A percentile compares a stretch with the other conserved stretches of the same genome.
phyloP scores from a whole-genome alignment of 1,284 basidiomycete species.

The Ceratobasidium sp. region DNA sequence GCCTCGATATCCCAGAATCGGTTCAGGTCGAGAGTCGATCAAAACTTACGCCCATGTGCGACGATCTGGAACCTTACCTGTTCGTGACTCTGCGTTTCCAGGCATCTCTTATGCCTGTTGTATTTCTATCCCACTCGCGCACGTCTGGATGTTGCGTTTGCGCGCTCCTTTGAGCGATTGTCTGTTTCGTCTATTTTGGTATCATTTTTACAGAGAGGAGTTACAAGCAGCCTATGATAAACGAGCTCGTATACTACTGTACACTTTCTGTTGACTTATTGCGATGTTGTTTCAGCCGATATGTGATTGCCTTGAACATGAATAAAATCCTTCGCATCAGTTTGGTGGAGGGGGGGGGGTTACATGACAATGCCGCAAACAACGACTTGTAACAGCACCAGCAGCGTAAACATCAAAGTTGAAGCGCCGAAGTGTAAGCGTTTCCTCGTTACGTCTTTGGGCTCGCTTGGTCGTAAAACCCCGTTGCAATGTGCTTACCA shows the following conservation, averaged over 20 bases:
- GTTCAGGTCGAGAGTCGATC: slow-evolving; percentile 25
- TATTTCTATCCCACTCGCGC: slow-evolving; percentile 32
- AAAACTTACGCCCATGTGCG: slow-evolving; percentile 1
- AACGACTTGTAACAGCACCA: neutral
- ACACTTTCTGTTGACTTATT: slow-evolving; percentile 47
- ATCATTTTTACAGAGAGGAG: slow-evolving; percentile 39
- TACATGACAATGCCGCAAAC: neutral
- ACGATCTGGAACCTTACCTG: slow-evolving; percentile 28
- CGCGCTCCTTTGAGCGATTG: neutral
- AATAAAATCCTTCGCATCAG: slow-evolving; percentile 20
- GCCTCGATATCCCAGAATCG: slow-evolving; percentile 31
- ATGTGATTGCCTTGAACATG: slow-evolving; percentile 25
- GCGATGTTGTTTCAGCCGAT: slow-evolving; percentile 23
- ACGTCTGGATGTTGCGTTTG: slow-evolving; percentile 1
- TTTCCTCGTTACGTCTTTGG: neutral
- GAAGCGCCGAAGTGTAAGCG: no score
- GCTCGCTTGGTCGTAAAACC: neutral
- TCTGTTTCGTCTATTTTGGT: neutral
- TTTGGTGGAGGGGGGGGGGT: neutral
- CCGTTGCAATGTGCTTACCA: slow-evolving; percentile 10
- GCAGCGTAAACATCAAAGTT: neutral
- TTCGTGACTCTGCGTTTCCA: slow-evolving; percentile 32
- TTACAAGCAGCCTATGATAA: slow-evolving; percentile 42
- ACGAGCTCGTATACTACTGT: slow-evolving; percentile 45
- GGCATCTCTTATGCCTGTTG: slow-evolving; percentile 36